Evolutionary conservation across 2,329 filamentous ascomycete genomes (phyloP).

Genomic region (Teratosphaeriaceae sp.): DNA sequence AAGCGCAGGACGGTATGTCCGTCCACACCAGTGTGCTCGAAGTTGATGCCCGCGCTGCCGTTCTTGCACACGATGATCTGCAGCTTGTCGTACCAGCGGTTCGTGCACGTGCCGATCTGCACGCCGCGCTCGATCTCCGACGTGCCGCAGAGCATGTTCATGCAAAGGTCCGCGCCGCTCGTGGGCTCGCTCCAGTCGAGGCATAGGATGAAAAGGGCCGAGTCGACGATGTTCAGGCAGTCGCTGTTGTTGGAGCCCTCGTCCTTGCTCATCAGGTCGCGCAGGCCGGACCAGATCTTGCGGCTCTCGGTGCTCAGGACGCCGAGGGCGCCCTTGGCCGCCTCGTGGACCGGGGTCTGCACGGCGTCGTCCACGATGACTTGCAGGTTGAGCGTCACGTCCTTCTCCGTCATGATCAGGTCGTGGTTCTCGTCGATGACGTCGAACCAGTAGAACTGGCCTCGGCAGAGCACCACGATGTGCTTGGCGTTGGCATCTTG

Average conservation of each 20-base stretch:
- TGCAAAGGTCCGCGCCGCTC: conserved; percentile 77
- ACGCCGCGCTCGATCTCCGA: conserved; percentile 87
- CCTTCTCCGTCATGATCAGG: conserved; percentile 93
- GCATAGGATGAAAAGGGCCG: conserved; percentile 85
- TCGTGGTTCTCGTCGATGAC: conserved; percentile 92
- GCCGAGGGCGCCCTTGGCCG: conserved; percentile 88
- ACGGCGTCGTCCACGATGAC: conserved; percentile 88
- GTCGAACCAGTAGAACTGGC: conserved; percentile 99
- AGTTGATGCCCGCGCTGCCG: conserved; percentile 96
- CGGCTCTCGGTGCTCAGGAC: conserved; percentile 95
- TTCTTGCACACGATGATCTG: conserved; percentile 99
- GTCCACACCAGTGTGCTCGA: conserved; percentile 96
- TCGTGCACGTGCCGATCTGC: conserved; percentile 95
- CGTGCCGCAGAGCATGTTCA: conserved; percentile 97
- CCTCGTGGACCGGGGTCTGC: conserved; percentile 84
- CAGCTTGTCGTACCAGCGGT: conserved; percentile 98
- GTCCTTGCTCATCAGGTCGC: conserved; percentile 81
- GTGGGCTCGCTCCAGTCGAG: conserved; percentile 85
- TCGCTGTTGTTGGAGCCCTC: conserved; percentile 91
- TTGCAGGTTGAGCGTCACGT: conserved; percentile 83
- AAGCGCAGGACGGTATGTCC: conserved; percentile 95
- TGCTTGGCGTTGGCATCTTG: conserved; percentile 93
- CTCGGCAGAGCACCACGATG: conserved; percentile 85
- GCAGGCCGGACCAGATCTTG: conserved; percentile 87
- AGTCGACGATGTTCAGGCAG: conserved; percentile 91